Conservation (phyloP, 768 basidiomycete genomes). For the Amanita rubescens region DNA sequence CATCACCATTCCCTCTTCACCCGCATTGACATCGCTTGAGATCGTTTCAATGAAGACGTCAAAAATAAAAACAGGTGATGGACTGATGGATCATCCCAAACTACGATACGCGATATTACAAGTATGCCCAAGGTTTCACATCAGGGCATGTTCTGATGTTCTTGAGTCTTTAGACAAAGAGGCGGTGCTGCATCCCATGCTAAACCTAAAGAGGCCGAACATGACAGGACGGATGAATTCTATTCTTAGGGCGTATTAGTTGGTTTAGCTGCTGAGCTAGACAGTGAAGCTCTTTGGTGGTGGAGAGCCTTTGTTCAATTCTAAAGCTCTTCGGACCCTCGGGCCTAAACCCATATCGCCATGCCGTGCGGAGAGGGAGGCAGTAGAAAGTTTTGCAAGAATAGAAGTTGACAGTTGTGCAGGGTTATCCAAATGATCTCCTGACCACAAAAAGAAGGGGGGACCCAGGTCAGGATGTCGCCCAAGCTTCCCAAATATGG, state of each 20-base stretch:
- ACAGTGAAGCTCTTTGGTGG: too few species aligned
- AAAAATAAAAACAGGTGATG: neutral
- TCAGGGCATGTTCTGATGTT: neutral
- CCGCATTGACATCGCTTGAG: too few species aligned
- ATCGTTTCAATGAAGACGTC: neutral
- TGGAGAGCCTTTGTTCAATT: neutral
- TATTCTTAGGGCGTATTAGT: neutral
- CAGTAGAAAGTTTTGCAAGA: neutral
- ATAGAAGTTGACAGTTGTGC: neutral
- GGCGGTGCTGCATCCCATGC: neutral
- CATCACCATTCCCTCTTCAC: neutral
- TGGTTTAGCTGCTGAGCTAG: too few species aligned
- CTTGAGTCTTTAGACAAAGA: neutral
- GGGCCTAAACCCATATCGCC: too few species aligned
- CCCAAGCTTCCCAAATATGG: conserved; percentile 3
- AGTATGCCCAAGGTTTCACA: neutral
- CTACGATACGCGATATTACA: neutral
- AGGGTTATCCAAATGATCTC: neutral
- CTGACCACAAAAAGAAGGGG: neutral
- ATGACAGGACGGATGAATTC: neutral
- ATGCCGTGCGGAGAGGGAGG: too few species aligned
- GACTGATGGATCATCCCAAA: neutral
- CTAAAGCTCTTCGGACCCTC: neutral
- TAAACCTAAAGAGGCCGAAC: neutral
- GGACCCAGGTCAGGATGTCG: neutral